Conservation (phyloP, 352 stramenopile genomes). For the Chrysophaeum taylorii region DNA sequence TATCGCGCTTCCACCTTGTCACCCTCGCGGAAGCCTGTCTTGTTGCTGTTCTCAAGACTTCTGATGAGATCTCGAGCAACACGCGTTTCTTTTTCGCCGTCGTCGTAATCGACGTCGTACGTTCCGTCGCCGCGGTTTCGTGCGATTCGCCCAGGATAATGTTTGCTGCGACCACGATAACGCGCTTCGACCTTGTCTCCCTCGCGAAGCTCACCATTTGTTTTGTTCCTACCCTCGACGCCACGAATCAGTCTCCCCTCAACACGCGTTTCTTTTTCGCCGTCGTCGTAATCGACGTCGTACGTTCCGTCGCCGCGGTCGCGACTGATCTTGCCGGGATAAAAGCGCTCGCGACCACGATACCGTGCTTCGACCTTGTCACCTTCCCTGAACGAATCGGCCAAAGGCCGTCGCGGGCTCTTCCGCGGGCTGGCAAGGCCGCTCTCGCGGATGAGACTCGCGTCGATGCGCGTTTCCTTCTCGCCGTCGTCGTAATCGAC, state of each 20-base stretch:
- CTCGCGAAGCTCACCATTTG: constrained; percentile 2
- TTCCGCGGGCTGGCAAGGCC: not conserved
- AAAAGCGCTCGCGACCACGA: constrained; percentile 20
- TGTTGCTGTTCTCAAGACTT: not conserved
- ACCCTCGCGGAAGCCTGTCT: constrained; percentile 35
- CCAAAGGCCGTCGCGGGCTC: not conserved
- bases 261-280: constrained; percentile 21
- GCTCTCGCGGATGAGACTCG: constrained; percentile 18
- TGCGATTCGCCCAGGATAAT: constrained; percentile 45
- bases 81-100: constrained; percentile 43
- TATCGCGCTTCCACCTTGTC: constrained; percentile 21
- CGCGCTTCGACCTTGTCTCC: constrained; percentile 26
- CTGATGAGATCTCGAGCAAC: constrained; percentile 29
- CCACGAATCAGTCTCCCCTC: constrained; percentile 9
- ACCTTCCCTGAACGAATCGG: constrained; percentile 14
- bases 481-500: constrained; percentile 33
- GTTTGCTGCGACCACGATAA: constrained; percentile 29
- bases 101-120: constrained; percentile 54
- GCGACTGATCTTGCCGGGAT: constrained; percentile 16
- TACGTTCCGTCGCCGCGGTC: constrained; percentile 28
- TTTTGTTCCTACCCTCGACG: not conserved
- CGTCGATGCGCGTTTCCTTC: constrained; percentile 24
- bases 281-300: constrained; percentile 33
- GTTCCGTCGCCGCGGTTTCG: constrained; percentile 46
- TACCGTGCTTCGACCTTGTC: constrained; percentile 20